These are phyloP conservation scores for Pouteria glomerata DNA, from an alignment of 148 eudicot genomes.

Conservation along the genomic window DNA sequence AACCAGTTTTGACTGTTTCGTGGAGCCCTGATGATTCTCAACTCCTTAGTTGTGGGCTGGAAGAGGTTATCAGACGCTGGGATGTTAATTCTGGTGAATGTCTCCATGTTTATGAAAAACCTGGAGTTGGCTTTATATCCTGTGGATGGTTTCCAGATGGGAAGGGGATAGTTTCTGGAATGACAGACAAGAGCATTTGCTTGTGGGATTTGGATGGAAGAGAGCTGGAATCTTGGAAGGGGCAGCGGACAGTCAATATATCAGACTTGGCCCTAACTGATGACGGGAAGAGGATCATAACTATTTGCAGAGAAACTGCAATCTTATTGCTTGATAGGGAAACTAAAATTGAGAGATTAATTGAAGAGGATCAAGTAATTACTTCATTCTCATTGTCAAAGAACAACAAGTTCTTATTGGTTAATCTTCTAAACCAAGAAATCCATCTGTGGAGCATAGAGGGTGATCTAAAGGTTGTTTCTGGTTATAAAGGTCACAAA, in stretches of 20 bases:
- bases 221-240: slow-evolving; percentile 72
- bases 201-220: slow-evolving; percentile 78
- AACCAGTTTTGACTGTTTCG: slow-evolving; percentile 53
- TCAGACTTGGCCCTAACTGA: slow-evolving; percentile 58
- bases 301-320: slow-evolving; percentile 53
- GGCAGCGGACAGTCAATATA: slow-evolving; percentile 46
- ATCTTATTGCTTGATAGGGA: slow-evolving; percentile 51
- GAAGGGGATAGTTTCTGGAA: slow-evolving; percentile 47
- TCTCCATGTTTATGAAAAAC: slow-evolving; percentile 59
- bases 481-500: slow-evolving; percentile 70
- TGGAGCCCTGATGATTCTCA: slow-evolving; percentile 80
- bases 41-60: slow-evolving; percentile 75
- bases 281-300: slow-evolving; percentile 58
- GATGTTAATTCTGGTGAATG: slow-evolving; percentile 69
- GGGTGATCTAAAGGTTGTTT: slow-evolving; percentile 40
- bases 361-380: slow-evolving; percentile 67
- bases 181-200: slow-evolving; percentile 65
- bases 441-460: slow-evolving; percentile 82
- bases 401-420: slow-evolving; percentile 55
- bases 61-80: slow-evolving; percentile 73
- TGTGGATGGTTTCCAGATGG: slow-evolving; percentile 87
- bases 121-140: slow-evolving; percentile 51
- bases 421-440: slow-evolving; percentile 56
- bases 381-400: slow-evolving; percentile 63
- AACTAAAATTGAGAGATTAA: slow-evolving; percentile 45